Percentiles rank a stretch among this genome's conserved stretches.
Evolutionary conservation across 2,329 filamentous ascomycete genomes (phyloP).

Genomic region (Aureobasidium sp.): DNA sequence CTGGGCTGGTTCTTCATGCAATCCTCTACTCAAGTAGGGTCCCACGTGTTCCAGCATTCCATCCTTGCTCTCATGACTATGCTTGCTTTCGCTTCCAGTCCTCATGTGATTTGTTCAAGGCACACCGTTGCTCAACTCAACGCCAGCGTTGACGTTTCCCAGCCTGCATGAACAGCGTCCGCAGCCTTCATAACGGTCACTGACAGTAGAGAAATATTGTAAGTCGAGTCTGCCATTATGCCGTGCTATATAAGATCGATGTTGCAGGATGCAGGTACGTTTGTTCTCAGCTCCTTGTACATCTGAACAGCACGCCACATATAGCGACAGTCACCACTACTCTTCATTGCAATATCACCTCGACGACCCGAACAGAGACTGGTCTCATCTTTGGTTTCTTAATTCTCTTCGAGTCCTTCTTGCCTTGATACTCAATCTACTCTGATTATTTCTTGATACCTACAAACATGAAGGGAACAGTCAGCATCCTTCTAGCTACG

Average conservation of each 20-base stretch:
- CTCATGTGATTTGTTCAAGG: neutral
- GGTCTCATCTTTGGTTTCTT: neutral
- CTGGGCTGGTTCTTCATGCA: neutral
- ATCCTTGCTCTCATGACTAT: neutral
- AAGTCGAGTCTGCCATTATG: neutral
- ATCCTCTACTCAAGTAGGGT: neutral
- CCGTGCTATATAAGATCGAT: constrained; percentile 9
- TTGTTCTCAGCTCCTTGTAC: neutral
- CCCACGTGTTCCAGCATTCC: neutral
- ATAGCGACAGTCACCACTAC: neutral
- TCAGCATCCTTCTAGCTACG: constrained; percentile 11
- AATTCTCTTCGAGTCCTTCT: neutral
- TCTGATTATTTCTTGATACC: neutral
- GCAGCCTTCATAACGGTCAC: constrained; percentile 12
- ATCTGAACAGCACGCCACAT: neutral
- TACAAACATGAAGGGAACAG: constrained; percentile 15
- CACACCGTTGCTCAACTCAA: constrained; percentile 10
- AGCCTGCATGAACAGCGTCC: constrained; percentile 12
- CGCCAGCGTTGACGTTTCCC: constrained; percentile 8
- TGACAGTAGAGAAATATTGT: neutral
- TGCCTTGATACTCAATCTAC: neutral
- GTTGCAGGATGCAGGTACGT: constrained; percentile 9
- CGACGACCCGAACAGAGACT: neutral
- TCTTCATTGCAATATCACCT: neutral
- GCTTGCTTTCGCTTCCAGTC: neutral